Base-by-base conservation (phyloP, 495 filamentous ascomycete genomes). In the Podospora anserina region DNA sequence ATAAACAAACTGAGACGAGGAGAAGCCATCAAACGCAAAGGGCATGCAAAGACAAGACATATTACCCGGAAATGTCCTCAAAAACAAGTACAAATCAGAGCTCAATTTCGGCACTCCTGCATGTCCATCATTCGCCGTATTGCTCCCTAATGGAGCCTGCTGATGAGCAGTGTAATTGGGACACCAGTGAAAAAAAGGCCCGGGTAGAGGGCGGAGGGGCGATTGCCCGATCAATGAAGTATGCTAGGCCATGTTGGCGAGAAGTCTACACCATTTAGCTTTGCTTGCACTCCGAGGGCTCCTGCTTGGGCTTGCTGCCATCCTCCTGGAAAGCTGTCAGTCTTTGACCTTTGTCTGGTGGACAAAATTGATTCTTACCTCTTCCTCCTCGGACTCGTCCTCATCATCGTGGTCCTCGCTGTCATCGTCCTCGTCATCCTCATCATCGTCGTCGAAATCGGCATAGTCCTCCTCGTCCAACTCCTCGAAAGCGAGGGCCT, bases 241-340 rank as follows among this genome's bases (percentile, higher is more conserved):
- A 44, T 59, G 67, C 55, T 26, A 23, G 60, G 55, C 53, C 59
- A 39, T 53, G 39, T 55, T 68, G 66, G 23, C 18, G 19, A 59
- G 34, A 2, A 57, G 19, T 11, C 34, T 28, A n/a, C 30, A 28
- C 56, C 62, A 68, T 87, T 84, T 89, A 99, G 83, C 93, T 98
- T 85, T 98, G 96, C 86, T 98, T 99, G 91, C 96, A 99, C 84
- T 99, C 96, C 69, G 95, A 92, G 69, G 96, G 90, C 83, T 99
- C 96, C 80, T 97, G 94, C 88, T 97, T 98, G 56, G 96, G 94
- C 88, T 98, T 97, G 70, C 92, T 89, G 64, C 88, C 88, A 77
- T 97, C 96, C 80, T 97, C 93, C 96, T 99, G 72, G 2, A 19
- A 23, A 53, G 7, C 44, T 32, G 55, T 73, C 69, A 72, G 70